Evolutionary conservation across 768 basidiomycete genomes (phyloP), one percentile per base, ranked within the genome.

Genomic region (Lactifluus rugatus): DNA sequence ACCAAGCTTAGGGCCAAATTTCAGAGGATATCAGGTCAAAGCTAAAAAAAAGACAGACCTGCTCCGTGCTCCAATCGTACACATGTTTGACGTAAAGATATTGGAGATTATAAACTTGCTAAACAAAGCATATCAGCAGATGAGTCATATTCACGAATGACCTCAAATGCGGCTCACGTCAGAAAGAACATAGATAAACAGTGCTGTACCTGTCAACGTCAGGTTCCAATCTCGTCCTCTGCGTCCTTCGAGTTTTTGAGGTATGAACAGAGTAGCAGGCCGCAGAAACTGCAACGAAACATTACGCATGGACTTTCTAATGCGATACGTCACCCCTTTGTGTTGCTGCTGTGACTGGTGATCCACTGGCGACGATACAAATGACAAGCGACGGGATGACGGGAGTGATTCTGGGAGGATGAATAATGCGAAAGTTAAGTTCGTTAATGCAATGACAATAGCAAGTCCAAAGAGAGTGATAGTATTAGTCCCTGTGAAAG

Each of bases 41-140:
- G 31, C n/a, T n/a, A 28, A 13, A 52, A 11, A 36, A 17, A 54
- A 8, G 16, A 54, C 42, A 9, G 3, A 64, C 63, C 49, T 62
- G 63, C 37, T 64, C 63, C 5, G 62, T 62, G 19, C 32, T 59
- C 63, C 63, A 64, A 31, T 54, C 52, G n/a, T 64, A 64, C 23
- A 63, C 62, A 16, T 63, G 63, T 56, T 52, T 62, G 11, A 57
- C 63, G 34, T 64, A 64, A 48, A 64, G 54, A 39, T 63, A 64
- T 56, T 64, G 62, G 45, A 64, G 52, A 56, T 64, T 64, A 25
- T 64, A 64, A 31, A 59, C 57, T 64, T 64, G 63, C 61, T 64
- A 56, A 37, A 51, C n/a, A 16, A 32, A 5, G 5, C 25, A 5
- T 23, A 25, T 63, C n/a, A 55, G 32, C 31, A 21, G n/a, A 26